A percentile compares a stretch with the other conserved stretches of the same genome.
Conservation (phyloP, 306 rosid genomes). For the Corylus avellana region DNA sequence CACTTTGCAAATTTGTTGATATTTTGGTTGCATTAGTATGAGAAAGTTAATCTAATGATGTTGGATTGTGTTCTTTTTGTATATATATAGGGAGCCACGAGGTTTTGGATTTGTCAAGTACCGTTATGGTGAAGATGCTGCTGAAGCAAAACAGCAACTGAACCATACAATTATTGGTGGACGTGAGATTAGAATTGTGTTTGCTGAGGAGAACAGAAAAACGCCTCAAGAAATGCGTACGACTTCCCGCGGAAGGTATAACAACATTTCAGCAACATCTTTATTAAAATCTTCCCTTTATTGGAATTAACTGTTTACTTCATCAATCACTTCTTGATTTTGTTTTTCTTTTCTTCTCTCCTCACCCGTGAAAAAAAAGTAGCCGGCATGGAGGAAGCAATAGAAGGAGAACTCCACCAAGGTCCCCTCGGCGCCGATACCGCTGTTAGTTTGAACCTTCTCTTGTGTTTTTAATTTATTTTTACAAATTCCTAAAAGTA, state of each 20-base stretch:
- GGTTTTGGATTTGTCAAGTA: slow-evolving; percentile 98
- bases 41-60: neutral
- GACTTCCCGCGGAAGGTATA: slow-evolving; percentile 66
- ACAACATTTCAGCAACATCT: neutral
- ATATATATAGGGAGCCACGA: slow-evolving; percentile 72
- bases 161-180: slow-evolving; percentile 92
- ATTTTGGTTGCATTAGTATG: neutral
- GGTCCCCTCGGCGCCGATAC: slow-evolving; percentile 74
- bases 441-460: slow-evolving; percentile 63
- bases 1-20: neutral
- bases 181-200: slow-evolving; percentile 94
- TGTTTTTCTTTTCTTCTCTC: slow-evolving; percentile 9
- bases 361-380: slow-evolving; percentile 24
- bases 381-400: slow-evolving; percentile 61
- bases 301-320: neutral
- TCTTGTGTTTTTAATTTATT: slow-evolving; percentile 10
- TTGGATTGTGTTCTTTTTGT: slow-evolving; percentile 15
- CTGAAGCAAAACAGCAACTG: slow-evolving; percentile 87
- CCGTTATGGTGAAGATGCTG: slow-evolving; percentile 92
- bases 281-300: neutral
- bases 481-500: slow-evolving; percentile 1
- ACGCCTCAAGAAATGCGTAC: slow-evolving; percentile 95
- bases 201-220: slow-evolving; percentile 96
- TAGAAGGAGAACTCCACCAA: slow-evolving; percentile 68
- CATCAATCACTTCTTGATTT: slow-evolving; percentile 1